Base-by-base conservation (phyloP, 140 eudicot genomes). In the Ambrosia hybrid region DNA sequence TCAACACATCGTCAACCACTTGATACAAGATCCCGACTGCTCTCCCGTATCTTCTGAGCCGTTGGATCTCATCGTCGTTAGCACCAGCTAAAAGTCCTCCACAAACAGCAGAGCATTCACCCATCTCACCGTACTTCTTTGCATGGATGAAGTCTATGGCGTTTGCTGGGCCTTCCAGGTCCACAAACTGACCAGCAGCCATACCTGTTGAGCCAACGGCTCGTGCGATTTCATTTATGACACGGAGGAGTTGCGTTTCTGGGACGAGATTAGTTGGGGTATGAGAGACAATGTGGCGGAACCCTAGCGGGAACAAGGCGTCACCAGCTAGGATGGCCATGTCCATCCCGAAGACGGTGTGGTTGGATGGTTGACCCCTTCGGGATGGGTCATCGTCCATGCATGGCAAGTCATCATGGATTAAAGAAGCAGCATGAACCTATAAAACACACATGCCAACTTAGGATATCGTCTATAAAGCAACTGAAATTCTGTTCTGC, bases 131-230 rank as follows among this genome's bases (percentile, higher is more conserved):
- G 33, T 78, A 93, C 83, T 93, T 93, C 79, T 93, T 93, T 72
- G 90, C 96, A 33, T 90, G 96, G 52, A 90, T 87, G 36, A 88
- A 90, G 61, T 90, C 97, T 48, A 93, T 81, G 0, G 89, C 84
- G 38, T 83, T 90, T 21, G 94, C 84, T 4, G 94, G 91, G 53
- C 94, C 97, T 70, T 93, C 96, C 0, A 93, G 91, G 78, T 90
- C 97, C 48, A 93, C 82, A 38, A 90, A 84, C 80, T 93, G 97
- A 51, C 98, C 97, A 0, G 98, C 98, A 0, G 96, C 98, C 98
- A 93, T 93, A 67, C 98, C 98, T 0, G 97, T 93, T 73, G 98
- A 93, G 33, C 98, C 98, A 60, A 93, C 98, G 0, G 97, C 86
- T 37, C 96, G 83, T 8, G 98, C 98, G 12, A 93, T 93, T 82